phyloP scores from a whole-genome alignment of 139 green algal species.

The Tetraselmis chui region DNA sequence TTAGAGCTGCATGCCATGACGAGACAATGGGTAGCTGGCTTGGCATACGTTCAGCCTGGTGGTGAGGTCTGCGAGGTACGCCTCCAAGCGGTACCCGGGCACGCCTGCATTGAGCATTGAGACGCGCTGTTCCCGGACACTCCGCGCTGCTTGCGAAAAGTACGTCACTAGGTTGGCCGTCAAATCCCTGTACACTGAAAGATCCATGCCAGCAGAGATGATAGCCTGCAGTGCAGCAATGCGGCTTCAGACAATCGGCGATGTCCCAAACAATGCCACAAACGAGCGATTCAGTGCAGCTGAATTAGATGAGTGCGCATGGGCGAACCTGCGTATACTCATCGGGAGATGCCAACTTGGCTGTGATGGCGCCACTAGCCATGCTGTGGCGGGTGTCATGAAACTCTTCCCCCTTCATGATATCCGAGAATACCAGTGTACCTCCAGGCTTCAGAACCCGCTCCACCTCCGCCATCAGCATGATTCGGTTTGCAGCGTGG shows the following conservation, averaged over 20 bases:
- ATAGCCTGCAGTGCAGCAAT: background rate
- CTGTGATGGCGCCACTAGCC: background rate
- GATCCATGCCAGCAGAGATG: background rate
- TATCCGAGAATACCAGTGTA: background rate
- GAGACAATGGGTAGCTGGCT: too few species aligned
- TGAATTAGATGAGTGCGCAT: too few species aligned
- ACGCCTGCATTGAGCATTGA: background rate
- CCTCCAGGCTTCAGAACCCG: conserved; percentile 6
- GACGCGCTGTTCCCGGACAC: background rate
- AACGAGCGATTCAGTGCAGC: too few species aligned
- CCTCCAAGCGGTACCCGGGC: background rate
- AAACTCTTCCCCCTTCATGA: background rate
- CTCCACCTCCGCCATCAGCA: conserved; percentile 7
- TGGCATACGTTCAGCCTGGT: background rate
- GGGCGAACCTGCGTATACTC: background rate
- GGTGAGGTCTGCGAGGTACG: background rate
- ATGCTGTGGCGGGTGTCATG: background rate
- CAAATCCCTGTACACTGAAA: background rate
- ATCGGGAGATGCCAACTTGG: background rate
- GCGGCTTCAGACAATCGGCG: too few species aligned
- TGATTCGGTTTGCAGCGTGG: background rate
- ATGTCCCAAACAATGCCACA: too few species aligned
- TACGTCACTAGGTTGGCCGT: background rate
- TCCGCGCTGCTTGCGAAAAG: background rate
- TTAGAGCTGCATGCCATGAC: too few species aligned